Evolutionary conservation across 192 early-diverging fungal genomes (phyloP), one percentile per base, ranked within the genome.

Genomic region (Chytriomyces hyalinus): DNA sequence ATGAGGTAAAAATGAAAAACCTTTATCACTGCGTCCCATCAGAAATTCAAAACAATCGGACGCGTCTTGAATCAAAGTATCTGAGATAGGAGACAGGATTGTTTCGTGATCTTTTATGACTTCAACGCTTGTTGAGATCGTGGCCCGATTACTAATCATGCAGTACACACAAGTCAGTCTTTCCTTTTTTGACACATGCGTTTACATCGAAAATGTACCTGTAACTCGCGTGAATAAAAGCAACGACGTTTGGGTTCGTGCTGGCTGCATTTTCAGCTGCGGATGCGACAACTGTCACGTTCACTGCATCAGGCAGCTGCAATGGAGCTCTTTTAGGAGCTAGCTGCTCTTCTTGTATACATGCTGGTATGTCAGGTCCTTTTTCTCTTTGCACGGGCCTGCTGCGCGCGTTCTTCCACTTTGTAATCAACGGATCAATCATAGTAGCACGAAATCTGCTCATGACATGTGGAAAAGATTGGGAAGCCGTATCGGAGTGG

Each of bases 1-100:
- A 3, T 4, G 6, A n/a, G 9, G 2, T 51, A 22, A 26, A 22
- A 17, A 24, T 22, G 1, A 26, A 48, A 20, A 8, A 70, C 68
- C 68, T 24, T 49, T 2, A 22, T 49, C 22, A 13, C 53, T 50
- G 9, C 51, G 68, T 1, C 8, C 28, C 51, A 70, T 53, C 20
- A 70, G 45, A 70, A 70, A 70, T 28, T 70, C 68, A 7, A n/a
- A 49, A 53, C 68, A 70, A 13, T 70, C 68, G 10, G 7, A 22
- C 49, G 50, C 68, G 36, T 70, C 68, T n/a, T 70, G 49, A 8
- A 70, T 24, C 8, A 70, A n/a, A 4, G 13, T 70, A 22, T 70
- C 49, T 4, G 17, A 11, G 50, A 70, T 49, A 3, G 68, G 68
- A 10, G 49, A 8, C 13, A n/a, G n/a, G 50, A 70, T 70, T 13